A percentile compares a stretch with the other conserved stretches of the same genome.
phyloP scores from a whole-genome alignment of 805 yeast genomes.

The Lachancea mirantina region DNA sequence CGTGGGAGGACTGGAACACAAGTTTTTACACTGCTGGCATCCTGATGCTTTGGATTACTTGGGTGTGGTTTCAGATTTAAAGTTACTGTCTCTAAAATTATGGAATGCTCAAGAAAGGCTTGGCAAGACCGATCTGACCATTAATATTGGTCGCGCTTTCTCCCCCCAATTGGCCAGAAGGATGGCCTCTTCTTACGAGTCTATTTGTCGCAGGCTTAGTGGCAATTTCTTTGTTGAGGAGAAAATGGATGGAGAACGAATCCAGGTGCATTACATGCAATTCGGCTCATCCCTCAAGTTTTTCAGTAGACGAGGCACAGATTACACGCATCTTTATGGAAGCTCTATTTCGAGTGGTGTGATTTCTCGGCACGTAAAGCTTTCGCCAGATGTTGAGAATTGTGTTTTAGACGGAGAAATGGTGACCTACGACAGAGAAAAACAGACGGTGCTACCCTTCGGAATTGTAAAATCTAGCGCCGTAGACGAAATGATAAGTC shows the following conservation, averaged over 20 bases:
- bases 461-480: conserved; percentile 74
- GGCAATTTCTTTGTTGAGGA: conserved; percentile 69
- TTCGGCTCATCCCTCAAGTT: conserved; percentile 33
- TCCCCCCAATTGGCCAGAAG: conserved; percentile 70
- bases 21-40: conserved; percentile 60
- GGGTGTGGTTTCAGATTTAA: conserved; percentile 58
- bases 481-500: conserved; percentile 40
- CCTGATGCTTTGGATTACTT: conserved; percentile 65
- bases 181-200: conserved; percentile 42
- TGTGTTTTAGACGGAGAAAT: conserved; percentile 80
- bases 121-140: conserved; percentile 31
- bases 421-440: conserved; percentile 72
- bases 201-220: conserved; percentile 41
- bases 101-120: conserved; percentile 43
- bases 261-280: conserved; percentile 61
- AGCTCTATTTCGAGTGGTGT: conserved; percentile 41
- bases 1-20: conserved; percentile 55
- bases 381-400: conserved; percentile 32
- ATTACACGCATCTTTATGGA: conserved; percentile 69
- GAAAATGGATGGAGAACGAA: conserved; percentile 89
- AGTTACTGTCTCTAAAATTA: conserved; percentile 52
- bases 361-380: conserved; percentile 43
- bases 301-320: conserved; percentile 60
- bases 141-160: conserved; percentile 40
- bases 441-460: conserved; percentile 59